phyloP scores from a whole-genome alignment of 129 eudicot genomes.

The Silybum marianum region DNA sequence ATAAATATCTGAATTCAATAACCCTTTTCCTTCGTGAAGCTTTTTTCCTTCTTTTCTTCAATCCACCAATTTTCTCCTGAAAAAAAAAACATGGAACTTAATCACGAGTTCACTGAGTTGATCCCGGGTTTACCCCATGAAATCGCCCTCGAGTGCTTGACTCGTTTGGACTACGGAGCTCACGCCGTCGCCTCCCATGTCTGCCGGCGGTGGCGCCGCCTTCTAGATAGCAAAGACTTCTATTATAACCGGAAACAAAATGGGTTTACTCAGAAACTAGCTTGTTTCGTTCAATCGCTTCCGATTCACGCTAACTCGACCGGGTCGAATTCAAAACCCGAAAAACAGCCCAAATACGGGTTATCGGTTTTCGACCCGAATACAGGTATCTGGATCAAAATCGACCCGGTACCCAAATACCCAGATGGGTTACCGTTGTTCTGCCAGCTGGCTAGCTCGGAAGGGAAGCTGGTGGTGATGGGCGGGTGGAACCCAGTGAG shows the following conservation, averaged over 20 bases:
- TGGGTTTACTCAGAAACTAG: slow-evolving; percentile 53
- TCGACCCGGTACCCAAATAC: slow-evolving; percentile 64
- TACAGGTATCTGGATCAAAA: slow-evolving; percentile 47
- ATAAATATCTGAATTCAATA: slow-evolving; percentile 25
- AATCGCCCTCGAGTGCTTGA: slow-evolving; percentile 74
- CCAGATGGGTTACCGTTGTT: slow-evolving; percentile 70
- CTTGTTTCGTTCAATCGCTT: slow-evolving; percentile 65
- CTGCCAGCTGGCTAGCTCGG: slow-evolving; percentile 72
- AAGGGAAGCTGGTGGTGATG: slow-evolving; percentile 73
- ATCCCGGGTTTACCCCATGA: slow-evolving; percentile 80
- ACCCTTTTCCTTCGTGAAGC: slow-evolving; percentile 30
- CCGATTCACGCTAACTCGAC: slow-evolving; percentile 36
- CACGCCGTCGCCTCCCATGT: slow-evolving; percentile 55
- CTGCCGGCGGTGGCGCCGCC: slow-evolving; percentile 61
- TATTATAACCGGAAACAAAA: slow-evolving; percentile 55
- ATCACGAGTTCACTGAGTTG: slow-evolving; percentile 34
- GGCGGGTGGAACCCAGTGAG: slow-evolving; percentile 89
- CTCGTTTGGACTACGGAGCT: slow-evolving; percentile 65
- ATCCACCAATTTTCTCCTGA: slow-evolving; percentile 6
- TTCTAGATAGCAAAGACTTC: slow-evolving; percentile 53
- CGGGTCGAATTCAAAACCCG: slow-evolving; percentile 23
- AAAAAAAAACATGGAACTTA: slow-evolving; percentile 11
- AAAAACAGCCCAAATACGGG: slow-evolving; percentile 54
- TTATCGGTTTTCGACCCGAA: slow-evolving; percentile 62
- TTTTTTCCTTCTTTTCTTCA: slow-evolving; percentile 10